Conservation (phyloP, 148 eudicot species). For the Suaeda aralocaspica region DNA sequence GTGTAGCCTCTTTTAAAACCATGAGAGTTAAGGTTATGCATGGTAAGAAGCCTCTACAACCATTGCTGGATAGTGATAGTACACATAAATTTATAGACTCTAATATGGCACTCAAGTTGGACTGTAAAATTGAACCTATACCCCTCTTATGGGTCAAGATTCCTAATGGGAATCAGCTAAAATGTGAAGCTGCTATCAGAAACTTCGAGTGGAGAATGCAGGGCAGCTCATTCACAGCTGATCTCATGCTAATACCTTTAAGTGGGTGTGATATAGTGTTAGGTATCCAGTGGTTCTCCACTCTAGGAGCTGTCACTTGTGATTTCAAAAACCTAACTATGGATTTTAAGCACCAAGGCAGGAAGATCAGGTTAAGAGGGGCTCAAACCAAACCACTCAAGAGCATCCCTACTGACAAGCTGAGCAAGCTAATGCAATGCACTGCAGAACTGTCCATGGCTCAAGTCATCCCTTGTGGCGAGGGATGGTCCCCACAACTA, state of each 20-base stretch:
- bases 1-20: not conserved
- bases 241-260: not conserved
- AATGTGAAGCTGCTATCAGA: not conserved
- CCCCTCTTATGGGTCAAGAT: not conserved
- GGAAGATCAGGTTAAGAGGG: not conserved
- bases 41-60: not conserved
- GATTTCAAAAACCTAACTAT: not conserved
- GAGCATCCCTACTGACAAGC: not conserved
- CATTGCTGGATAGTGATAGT: not conserved
- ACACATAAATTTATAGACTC: not conserved
- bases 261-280: conserved; percentile 2
- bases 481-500: not conserved
- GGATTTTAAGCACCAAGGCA: not conserved
- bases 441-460: not conserved
- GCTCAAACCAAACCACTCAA: not conserved
- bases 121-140: not conserved
- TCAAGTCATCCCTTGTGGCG: not conserved
- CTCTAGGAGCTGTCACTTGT: not conserved
- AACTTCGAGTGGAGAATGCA: not conserved
- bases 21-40: not conserved
- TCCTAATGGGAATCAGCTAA: not conserved
- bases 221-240: not conserved
- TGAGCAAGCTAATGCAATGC: too few species aligned
- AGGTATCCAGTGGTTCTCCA: not conserved
- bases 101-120: not conserved